These are phyloP conservation scores for Clitocybe nebularis DNA, from an alignment of 1,284 basidiomycete species.

Conservation along the genomic window DNA sequence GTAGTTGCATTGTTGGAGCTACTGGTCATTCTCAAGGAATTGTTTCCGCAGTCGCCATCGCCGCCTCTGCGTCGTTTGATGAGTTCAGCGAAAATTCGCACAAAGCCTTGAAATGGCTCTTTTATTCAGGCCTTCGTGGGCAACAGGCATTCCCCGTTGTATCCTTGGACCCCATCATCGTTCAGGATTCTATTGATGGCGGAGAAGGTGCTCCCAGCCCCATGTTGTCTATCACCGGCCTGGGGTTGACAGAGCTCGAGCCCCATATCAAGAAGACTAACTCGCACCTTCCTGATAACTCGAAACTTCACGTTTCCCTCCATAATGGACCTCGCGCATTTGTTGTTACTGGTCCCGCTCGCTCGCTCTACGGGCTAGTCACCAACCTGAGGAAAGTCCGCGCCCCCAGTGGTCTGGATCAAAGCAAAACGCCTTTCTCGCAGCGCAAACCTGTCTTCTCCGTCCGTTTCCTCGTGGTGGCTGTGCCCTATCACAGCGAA, in stretches of 20 bases:
- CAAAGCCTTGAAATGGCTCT: constrained; percentile 89
- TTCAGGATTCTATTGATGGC: constrained; percentile 85
- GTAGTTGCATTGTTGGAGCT: constrained; percentile 74
- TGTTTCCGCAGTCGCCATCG: constrained; percentile 86
- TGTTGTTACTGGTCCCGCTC: constrained; percentile 91
- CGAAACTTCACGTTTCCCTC: constrained; percentile 82
- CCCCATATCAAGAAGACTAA: constrained; percentile 88
- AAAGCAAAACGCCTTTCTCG: constrained; percentile 91
- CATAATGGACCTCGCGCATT: constrained; percentile 91
- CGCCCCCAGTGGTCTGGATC: constrained; percentile 85
- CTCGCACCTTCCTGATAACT: constrained; percentile 75
- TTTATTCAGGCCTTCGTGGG: constrained; percentile 91
- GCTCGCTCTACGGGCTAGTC: constrained; percentile 92
- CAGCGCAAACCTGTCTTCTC: constrained; percentile 95
- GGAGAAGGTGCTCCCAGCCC: constrained; percentile 92
- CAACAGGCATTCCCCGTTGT: constrained; percentile 95
- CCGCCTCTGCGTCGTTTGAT: constrained; percentile 76
- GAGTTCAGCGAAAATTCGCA: constrained; percentile 72
- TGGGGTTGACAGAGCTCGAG: constrained; percentile 76
- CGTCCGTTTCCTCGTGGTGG: constrained; percentile 90
- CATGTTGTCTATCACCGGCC: constrained; percentile 90
- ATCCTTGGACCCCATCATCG: constrained; percentile 84
- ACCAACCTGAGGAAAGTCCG: constrained; percentile 87
- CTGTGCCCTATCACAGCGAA: constrained; percentile 91
- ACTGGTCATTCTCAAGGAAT: constrained; percentile 98